These are phyloP conservation scores for Sanghuangporus baumii DNA, from an alignment of 1,284 basidiomycete genomes.

Conservation along the genomic window DNA sequence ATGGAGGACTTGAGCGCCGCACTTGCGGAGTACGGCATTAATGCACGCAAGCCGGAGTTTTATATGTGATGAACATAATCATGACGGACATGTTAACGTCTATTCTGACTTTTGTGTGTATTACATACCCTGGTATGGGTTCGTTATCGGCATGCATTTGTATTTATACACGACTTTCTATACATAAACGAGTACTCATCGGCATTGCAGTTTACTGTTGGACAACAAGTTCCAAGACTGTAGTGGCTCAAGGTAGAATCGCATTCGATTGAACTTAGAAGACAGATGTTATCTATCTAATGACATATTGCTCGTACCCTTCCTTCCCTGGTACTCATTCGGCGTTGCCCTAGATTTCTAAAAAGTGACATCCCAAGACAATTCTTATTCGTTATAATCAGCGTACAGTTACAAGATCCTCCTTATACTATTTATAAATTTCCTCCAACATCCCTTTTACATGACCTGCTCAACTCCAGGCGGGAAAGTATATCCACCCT, in stretches of 20 bases:
- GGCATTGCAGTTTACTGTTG: too few relatives aligned
- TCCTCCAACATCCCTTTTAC: conserved; percentile 18
- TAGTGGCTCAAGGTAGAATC: too few relatives aligned
- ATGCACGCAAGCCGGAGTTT: conserved; percentile 88
- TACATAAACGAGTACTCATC: too few relatives aligned
- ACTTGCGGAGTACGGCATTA: conserved; percentile 92
- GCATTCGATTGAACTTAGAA: too few relatives aligned
- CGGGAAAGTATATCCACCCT: conserved; percentile 43
- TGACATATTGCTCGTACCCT: too few relatives aligned
- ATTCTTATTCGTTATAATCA: too few relatives aligned
- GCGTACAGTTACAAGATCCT: too few relatives aligned
- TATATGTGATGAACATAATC: conserved; percentile 48
- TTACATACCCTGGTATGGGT: background rate
- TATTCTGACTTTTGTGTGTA: background rate
- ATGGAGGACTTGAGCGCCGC: conserved; percentile 97
- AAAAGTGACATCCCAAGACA: too few relatives aligned
- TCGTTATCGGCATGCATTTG: background rate
- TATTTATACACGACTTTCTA: background rate
- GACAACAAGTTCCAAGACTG: too few relatives aligned
- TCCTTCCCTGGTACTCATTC: too few relatives aligned
- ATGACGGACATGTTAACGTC: background rate
- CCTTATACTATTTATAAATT: background rate
- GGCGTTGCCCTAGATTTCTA: too few relatives aligned
- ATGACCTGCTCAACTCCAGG: conserved; percentile 40
- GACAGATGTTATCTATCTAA: too few relatives aligned